phyloP scores from a whole-genome alignment of 441 rosid genomes.

The Monsonia emarginata region DNA sequence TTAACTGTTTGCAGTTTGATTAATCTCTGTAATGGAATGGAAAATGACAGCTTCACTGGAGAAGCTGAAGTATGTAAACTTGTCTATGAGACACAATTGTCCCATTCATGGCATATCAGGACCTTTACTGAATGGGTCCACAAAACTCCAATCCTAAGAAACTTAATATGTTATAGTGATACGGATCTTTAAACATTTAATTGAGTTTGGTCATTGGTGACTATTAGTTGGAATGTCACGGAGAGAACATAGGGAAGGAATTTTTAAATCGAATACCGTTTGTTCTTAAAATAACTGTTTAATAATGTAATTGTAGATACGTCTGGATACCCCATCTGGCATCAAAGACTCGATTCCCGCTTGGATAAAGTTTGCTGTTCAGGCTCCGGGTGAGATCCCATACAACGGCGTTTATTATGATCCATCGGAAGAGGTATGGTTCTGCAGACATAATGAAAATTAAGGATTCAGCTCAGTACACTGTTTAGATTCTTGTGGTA shows the following conservation, averaged over 20 bases:
- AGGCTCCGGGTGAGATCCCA: constrained; percentile 86
- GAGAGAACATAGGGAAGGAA: not conserved
- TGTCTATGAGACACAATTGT: not conserved
- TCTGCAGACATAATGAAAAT: constrained; percentile 2
- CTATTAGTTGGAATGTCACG: not conserved
- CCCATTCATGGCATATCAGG: not conserved
- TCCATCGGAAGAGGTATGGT: constrained; percentile 73
- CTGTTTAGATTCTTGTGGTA: not conserved
- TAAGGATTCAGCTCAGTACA: not conserved
- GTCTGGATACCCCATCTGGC: constrained; percentile 92
- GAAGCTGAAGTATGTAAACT: not conserved
- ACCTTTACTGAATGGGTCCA: not conserved
- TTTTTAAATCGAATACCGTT: constrained; percentile 3
- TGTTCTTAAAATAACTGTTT: constrained; percentile 11
- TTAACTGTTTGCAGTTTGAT: not conserved
- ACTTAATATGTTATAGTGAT: not conserved
- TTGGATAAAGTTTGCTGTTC: constrained; percentile 94
- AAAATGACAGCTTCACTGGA: not conserved
- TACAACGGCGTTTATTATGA: constrained; percentile 91
- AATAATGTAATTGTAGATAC: constrained; percentile 47
- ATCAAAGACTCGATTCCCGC: constrained; percentile 96
- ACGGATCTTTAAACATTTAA: not conserved
- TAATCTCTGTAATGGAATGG: not conserved
- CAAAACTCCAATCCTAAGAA: not conserved
- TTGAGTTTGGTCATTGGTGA: not conserved